Evolutionary conservation across 352 stramenopile species (phyloP).

Genomic region (Phytopythium helicoides): DNA sequence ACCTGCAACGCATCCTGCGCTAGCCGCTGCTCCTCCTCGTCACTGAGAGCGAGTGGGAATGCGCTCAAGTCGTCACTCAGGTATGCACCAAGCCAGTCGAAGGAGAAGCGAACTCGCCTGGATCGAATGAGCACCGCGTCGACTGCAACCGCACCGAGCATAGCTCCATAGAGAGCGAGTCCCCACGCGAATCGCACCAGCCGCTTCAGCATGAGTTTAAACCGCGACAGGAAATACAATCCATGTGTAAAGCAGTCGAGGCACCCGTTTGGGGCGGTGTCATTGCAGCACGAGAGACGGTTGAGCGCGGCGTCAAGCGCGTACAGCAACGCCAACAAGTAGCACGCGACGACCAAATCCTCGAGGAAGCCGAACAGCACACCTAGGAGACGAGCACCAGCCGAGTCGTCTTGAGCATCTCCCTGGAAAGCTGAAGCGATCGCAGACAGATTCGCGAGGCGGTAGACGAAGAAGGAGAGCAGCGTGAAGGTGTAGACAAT

Average conservation of each 20-base stretch:
- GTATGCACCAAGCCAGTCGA: conserved; percentile 14
- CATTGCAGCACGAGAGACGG: conserved; percentile 17
- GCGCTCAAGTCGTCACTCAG: conserved; percentile 7
- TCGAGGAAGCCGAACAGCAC: conserved; percentile 18
- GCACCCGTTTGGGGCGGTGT: conserved; percentile 26
- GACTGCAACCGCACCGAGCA: conserved; percentile 14
- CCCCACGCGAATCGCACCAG: conserved; percentile 8
- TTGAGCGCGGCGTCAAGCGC: conserved; percentile 25
- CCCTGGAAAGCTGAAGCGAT: conserved; percentile 6
- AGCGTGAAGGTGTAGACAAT: conserved; percentile 17
- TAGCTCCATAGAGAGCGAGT: conserved; percentile 14
- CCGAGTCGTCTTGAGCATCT: conserved; percentile 9
- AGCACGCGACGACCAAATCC: conserved; percentile 24
- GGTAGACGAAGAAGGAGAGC: conserved; percentile 20
- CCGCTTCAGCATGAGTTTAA: conserved; percentile 24
- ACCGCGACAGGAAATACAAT: conserved; percentile 12
- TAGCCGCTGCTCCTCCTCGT: conserved; percentile 6
- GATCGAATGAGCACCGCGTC: conserved; percentile 19
- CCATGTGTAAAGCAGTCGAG: conserved; percentile 26
- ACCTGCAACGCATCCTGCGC: conserved; percentile 1
- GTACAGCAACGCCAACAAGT: conserved; percentile 13
- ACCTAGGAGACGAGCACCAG: conserved; percentile 6
- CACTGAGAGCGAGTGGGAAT: conserved; percentile 1
- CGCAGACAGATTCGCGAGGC: conserved; percentile 16
- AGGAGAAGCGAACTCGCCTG: conserved; percentile 5